phyloP scores from a whole-genome alignment of 768 basidiomycete genomes.

The Russula sp. region DNA sequence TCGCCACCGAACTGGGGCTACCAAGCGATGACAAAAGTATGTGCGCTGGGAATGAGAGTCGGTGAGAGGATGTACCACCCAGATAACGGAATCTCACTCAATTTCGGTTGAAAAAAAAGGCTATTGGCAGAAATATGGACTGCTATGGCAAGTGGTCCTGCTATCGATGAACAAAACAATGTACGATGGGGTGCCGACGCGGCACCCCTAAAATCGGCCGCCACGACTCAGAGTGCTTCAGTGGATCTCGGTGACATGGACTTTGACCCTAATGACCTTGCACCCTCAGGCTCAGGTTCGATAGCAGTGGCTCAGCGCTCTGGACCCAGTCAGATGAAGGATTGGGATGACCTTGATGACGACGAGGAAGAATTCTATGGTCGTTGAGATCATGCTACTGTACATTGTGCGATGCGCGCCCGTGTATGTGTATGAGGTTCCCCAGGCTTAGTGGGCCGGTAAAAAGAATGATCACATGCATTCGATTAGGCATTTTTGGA shows the following conservation, averaged over 20 bases:
- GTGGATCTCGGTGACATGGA: neutral
- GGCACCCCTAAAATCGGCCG: neutral
- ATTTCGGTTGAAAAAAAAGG: conserved; percentile 2
- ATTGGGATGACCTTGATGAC: conserved; percentile 15
- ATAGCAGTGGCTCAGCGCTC: neutral
- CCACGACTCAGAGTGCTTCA: neutral
- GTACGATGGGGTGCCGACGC: conserved; percentile 10
- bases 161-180: conserved; percentile 17
- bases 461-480: neutral
- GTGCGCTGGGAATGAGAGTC: conserved; percentile 22
- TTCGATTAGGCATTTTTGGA: neutral
- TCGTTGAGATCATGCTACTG: neutral
- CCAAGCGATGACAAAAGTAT: conserved; percentile 5
- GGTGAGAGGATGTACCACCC: conserved; percentile 1
- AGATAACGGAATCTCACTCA: neutral
- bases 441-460: neutral
- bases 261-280: conserved; percentile 20
- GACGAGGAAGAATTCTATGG: conserved; percentile 10
- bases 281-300: conserved; percentile 1
- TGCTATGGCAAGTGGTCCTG: conserved; percentile 14
- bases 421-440: neutral
- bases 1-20: conserved; percentile 15
- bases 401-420: neutral
- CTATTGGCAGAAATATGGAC: conserved; percentile 21
- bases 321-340: neutral